A percentile compares a stretch with the other conserved stretches of the same genome.
Conservation (phyloP, 768 basidiomycete species). For the Calvatia gigantea region DNA sequence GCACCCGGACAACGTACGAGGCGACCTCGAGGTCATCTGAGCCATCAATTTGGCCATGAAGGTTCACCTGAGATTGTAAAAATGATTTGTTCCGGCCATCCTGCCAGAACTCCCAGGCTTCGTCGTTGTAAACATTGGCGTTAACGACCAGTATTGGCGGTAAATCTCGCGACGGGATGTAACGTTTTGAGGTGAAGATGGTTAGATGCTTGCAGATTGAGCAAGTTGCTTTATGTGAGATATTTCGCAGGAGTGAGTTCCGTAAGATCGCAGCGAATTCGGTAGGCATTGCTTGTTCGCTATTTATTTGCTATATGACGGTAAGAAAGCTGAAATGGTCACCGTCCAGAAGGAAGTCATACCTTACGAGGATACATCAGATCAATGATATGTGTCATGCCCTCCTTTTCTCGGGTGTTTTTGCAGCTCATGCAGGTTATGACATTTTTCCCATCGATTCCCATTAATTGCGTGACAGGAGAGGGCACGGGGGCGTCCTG, state of each 20-base stretch:
- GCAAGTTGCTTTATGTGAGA: conserved; percentile 85
- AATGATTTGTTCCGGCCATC: conserved; percentile 60
- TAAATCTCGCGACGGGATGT: conserved; percentile 58
- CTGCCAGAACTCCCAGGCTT: conserved; percentile 71
- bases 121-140: conserved; percentile 74
- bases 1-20: conserved; percentile 71
- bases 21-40: conserved; percentile 52
- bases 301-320: neutral
- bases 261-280: conserved; percentile 70
- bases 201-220: conserved; percentile 76
- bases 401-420: conserved; percentile 66
- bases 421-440: conserved; percentile 77
- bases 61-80: conserved; percentile 50
- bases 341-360: conserved; percentile 10
- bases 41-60: conserved; percentile 60
- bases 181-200: conserved; percentile 67
- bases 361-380: conserved; percentile 86
- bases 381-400: conserved; percentile 81
- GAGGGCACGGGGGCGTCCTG: conserved; percentile 42
- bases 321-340: neutral
- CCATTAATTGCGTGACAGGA: conserved; percentile 83
- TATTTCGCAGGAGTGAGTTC: conserved; percentile 75
- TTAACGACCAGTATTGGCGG: conserved; percentile 89
- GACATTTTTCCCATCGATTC: conserved; percentile 73
- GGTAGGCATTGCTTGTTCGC: conserved; percentile 19